phyloP scores from a whole-genome alignment of 345 rosid species.

The Diplotaxis tenuifolia region DNA sequence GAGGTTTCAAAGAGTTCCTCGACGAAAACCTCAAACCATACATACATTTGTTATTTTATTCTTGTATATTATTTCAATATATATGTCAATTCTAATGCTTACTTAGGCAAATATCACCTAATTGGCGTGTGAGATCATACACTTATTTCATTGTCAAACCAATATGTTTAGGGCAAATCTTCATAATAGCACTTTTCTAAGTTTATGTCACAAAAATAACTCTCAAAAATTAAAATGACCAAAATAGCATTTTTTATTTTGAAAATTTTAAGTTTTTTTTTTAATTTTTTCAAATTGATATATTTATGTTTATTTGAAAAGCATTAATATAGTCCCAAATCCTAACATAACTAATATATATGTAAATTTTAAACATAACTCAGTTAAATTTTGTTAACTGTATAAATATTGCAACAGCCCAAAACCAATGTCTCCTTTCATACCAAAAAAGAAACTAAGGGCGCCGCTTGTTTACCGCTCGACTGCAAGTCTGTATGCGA shows the following conservation, averaged over 20 bases:
- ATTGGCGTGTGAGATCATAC: not conserved
- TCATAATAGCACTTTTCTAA: no score
- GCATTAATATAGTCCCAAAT: not conserved
- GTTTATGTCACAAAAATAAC: no score
- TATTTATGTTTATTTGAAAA: no score
- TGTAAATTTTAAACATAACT: not conserved
- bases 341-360: not conserved
- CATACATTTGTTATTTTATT: not conserved
- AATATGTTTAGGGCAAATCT: not conserved
- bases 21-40: not conserved
- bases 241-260: no score
- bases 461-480: conserved; percentile 29
- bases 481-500: conserved; percentile 12
- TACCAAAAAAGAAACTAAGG: conserved; percentile 9
- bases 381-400: not conserved
- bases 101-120: not conserved
- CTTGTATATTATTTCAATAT: not conserved
- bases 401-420: not conserved
- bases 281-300: no score
- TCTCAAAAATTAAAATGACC: no score
- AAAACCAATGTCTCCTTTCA: conserved; percentile 7
- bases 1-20: no score
- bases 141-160: not conserved
- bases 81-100: not conserved
- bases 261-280: no score